Percentiles rank a stretch among this genome's conserved stretches.
Evolutionary conservation across 2,329 filamentous ascomycete genomes (phyloP).

Genomic region (Cordyceps pruinosa): DNA sequence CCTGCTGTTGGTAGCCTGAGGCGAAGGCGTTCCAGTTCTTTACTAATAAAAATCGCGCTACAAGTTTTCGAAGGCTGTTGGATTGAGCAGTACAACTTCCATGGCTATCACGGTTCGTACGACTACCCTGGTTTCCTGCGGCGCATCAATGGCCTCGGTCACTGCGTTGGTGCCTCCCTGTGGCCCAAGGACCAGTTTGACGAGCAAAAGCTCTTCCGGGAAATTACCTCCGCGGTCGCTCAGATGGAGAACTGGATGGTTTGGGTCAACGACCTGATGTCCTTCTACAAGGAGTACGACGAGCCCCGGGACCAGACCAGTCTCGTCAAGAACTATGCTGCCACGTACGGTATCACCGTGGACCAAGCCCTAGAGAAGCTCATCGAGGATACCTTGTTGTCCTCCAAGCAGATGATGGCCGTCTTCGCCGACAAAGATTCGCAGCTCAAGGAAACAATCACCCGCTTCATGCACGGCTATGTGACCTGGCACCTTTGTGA

Average conservation of each 20-base stretch:
- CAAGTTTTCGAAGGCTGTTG: constrained; percentile 18
- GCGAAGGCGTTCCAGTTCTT: no score
- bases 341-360: constrained; percentile 11
- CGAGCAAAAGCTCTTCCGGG: constrained; percentile 14
- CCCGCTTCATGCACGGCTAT: constrained; percentile 21
- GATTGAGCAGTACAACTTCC: constrained; percentile 19
- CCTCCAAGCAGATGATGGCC: constrained; percentile 15
- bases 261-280: constrained; percentile 18
- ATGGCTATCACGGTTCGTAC: constrained; percentile 15
- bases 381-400: constrained; percentile 13
- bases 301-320: constrained; percentile 16
- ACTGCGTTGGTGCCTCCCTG: constrained; percentile 15
- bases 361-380: constrained; percentile 17
- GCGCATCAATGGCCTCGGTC: constrained; percentile 18
- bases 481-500: constrained; percentile 19
- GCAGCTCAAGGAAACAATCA: constrained; percentile 1
- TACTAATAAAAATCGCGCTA: neutral
- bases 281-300: constrained; percentile 20
- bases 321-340: constrained; percentile 17
- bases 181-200: constrained; percentile 13
- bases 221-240: constrained; percentile 16
- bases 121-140: constrained; percentile 18
- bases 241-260: constrained; percentile 19
- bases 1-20: no score
- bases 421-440: constrained; percentile 17